Base-by-base conservation (phyloP, 225 moss, liverwort and hornwort genomes). In the Polytrichum formosum region DNA sequence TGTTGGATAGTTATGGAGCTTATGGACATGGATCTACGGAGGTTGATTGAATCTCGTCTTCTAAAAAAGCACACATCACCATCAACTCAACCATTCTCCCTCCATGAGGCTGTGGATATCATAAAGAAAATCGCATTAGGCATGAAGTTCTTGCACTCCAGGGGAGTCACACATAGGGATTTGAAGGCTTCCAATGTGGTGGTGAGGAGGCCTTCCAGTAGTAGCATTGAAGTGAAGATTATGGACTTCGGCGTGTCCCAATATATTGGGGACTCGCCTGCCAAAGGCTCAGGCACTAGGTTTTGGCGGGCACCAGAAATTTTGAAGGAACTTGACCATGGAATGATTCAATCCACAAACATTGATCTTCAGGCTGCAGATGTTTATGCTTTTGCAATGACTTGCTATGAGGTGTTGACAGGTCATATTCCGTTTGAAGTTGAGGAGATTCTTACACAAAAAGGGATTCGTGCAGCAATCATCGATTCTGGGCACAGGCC, bases 241-340 rank as follows among this genome's bases (percentile, higher is more conserved):
- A 25, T 61, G 29, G 66, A 77, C 54, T 77, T 77, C 4, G 67
- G 65, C 22, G 17, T 65, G 26, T 70, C 70, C 7, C 61, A 63
- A 7, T 16, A 71, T 63, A 23, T 71, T 62, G 33, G 33, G 16
- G 26, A 56, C 7, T 71, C 71, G 1, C 37, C 22, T 8, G 33
- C 5, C 10, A 23, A 4, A 63, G 26, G 63, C 18, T 33, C 21
- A 7, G 74, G 74, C 54, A 61, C 74, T 18, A 19, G 65, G 31
- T 74, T 70, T 61, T 79, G 74, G 66, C 53, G 74, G 28, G 74
- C 70, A 7, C 77, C 73, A 5, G 81, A 81, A 64, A 70, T 55
- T 26, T 56, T 75, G 1, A n/a, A 56, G 53, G 23, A 9, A 33
- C 18, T 54, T 6, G 29, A 5, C 6, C 28, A 0, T 13, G 21